Evolutionary conservation across 768 basidiomycete genomes (phyloP), one percentile per base, ranked within the genome.

Genomic region (Hygrophorus russula): DNA sequence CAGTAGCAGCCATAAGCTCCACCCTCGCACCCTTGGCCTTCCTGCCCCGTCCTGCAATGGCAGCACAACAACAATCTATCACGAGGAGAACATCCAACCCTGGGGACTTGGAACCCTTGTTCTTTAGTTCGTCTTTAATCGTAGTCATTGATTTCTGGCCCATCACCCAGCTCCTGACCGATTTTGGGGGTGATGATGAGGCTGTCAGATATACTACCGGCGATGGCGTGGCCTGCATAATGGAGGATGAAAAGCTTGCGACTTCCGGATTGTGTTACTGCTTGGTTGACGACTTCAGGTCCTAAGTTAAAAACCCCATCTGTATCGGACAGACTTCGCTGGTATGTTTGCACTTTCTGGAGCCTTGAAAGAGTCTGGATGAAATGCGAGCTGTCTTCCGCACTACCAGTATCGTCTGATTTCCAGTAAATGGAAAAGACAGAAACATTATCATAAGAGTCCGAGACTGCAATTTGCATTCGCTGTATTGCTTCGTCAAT

Each of bases 11-110:
- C 45, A 49, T 27, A 30, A 49, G 45, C 40, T 49, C 48, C 45
- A 49, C 48, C 48, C 48, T 49, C 28, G 48, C 45, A 49, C 45
- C 48, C 45, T 42, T 49, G 48, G 24, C 39, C 45, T 46, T 42
- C 45, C 41, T 28, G 18, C 45, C 39, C 48, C 36, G 27, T 46
- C 48, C 48, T 46, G 39, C 45, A 49, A 49, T 46, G 36, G n/a
- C 40, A 46, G 49, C 49, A 49, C 41, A 46, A 43, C 48, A 42
- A 24, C 40, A 41, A 41, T 41, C 18, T 20, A 49, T 49, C 46
- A 49, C 41, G 15, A 49, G 46, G 41, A 47, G 49, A 46, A 49
- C 17, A 46, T 49, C 49, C 12, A 49, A 34, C 46, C 46, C 46
- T 35, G 28, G 37, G 46, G 35, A 46, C 30, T 36, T 18, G 27